Conservation (phyloP, 805 yeast species). For the Candida montana region DNA sequence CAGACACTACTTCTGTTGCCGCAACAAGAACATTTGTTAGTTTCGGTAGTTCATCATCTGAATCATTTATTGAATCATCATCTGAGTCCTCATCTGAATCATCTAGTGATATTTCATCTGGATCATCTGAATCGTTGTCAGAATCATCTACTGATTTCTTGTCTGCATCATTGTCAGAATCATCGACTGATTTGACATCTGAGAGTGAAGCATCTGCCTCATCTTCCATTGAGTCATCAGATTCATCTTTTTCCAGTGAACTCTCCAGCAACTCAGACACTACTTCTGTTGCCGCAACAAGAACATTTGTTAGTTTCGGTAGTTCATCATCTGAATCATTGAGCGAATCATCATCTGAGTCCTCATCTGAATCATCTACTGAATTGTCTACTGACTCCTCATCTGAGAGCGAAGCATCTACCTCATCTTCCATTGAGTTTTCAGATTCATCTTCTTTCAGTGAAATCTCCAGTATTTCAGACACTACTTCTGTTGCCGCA, state of each 20-base stretch:
- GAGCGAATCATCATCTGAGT: not conserved
- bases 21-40: no score
- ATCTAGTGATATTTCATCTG: no score
- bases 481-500: not conserved
- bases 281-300: not conserved
- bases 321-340: not conserved
- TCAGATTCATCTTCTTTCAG: not conserved
- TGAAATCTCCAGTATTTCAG: not conserved
- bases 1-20: no score
- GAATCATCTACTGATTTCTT: not conserved
- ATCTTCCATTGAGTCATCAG: not conserved
- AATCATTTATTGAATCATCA: not conserved
- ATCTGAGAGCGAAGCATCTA: not conserved
- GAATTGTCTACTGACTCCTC: not conserved
- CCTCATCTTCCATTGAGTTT: not conserved
- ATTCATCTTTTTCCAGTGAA: not conserved
- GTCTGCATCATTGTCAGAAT: not conserved
- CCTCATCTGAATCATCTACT: not conserved
- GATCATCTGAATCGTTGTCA: not conserved
- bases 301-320: no score
- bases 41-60: not conserved
- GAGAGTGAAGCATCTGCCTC: not conserved
- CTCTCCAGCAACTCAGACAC: not conserved
- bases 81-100: not conserved
- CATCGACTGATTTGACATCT: not conserved